phyloP scores from a whole-genome alignment of 495 filamentous ascomycete genomes.

The Parachaetomium inaequale region DNA sequence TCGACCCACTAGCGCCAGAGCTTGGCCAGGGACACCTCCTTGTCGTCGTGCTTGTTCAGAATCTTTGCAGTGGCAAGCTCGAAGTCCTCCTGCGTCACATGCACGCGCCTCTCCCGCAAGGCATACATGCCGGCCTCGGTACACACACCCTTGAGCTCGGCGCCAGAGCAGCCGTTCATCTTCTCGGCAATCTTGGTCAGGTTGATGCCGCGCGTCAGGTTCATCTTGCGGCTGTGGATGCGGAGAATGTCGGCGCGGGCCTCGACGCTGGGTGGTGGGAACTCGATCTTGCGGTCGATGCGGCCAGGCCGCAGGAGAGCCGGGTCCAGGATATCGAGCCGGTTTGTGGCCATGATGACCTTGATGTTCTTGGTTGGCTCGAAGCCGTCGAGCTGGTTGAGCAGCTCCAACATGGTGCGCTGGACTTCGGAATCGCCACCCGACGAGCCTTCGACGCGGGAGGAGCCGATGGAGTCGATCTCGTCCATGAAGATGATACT shows the following conservation, averaged over 20 bases:
- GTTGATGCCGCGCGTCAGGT: constrained; percentile 96
- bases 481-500: constrained; percentile 99
- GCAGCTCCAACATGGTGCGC: constrained; percentile 96
- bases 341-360: constrained; percentile 99
- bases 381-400: constrained; percentile 98
- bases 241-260: constrained; percentile 95
- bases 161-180: constrained; percentile 98
- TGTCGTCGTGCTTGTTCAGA: constrained; percentile 99
- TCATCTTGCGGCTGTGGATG: constrained; percentile 97
- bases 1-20: constrained; percentile 31
- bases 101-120: constrained; percentile 87
- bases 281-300: constrained; percentile 99
- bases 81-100: constrained; percentile 99
- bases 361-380: constrained; percentile 99
- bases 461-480: constrained; percentile 97
- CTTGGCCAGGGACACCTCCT: constrained; percentile 60
- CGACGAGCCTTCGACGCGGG: constrained; percentile 89
- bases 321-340: constrained; percentile 94
- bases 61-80: constrained; percentile 99
- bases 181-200: constrained; percentile 98
- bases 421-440: constrained; percentile 99
- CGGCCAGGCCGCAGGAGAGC: constrained; percentile 89
- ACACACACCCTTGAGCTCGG: constrained; percentile 95
- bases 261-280: constrained; percentile 95
- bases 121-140: constrained; percentile 98